phyloP scores from a whole-genome alignment of 2,329 filamentous ascomycete genomes.

The Xylaria sp. region DNA sequence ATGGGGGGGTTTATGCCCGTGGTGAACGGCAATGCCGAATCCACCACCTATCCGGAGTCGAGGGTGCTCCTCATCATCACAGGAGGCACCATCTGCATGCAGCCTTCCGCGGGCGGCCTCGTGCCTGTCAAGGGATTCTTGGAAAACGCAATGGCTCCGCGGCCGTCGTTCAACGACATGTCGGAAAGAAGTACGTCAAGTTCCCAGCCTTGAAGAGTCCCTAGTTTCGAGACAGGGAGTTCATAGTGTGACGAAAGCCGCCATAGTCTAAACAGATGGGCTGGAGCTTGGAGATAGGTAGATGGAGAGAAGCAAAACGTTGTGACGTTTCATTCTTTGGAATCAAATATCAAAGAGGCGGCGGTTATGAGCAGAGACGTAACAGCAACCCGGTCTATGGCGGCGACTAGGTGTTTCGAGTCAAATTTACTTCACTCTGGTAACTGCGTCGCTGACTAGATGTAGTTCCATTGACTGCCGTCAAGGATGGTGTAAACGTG shows the following conservation, averaged over 20 bases:
- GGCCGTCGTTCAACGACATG: constrained; percentile 84
- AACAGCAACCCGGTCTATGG: neutral
- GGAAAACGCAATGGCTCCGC: constrained; percentile 77
- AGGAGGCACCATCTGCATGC: constrained; percentile 90
- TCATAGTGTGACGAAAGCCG: constrained; percentile 13
- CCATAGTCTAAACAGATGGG: constrained; percentile 1
- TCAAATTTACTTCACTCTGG: neutral
- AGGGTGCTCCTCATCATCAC: constrained; percentile 90
- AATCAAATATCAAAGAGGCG: no score
- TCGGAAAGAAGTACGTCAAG: constrained; percentile 50
- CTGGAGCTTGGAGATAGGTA: neutral
- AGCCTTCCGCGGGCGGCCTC: constrained; percentile 76
- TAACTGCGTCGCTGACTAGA: constrained; percentile 5
- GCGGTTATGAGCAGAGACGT: no score
- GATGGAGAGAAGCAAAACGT: neutral
- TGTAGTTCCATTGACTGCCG: constrained; percentile 53
- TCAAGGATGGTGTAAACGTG: constrained; percentile 52
- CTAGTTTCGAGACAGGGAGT: neutral
- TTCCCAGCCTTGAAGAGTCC: neutral
- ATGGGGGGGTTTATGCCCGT: constrained; percentile 33
- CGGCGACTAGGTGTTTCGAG: neutral
- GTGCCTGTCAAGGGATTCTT: constrained; percentile 81
- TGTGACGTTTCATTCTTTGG: neutral
- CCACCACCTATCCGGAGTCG: constrained; percentile 65
- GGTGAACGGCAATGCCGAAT: constrained; percentile 26